A percentile compares a stretch with the other conserved stretches of the same genome.
Evolutionary conservation across 805 yeast species (phyloP).

Genomic region (Metschnikowia drakensbergensis): DNA sequence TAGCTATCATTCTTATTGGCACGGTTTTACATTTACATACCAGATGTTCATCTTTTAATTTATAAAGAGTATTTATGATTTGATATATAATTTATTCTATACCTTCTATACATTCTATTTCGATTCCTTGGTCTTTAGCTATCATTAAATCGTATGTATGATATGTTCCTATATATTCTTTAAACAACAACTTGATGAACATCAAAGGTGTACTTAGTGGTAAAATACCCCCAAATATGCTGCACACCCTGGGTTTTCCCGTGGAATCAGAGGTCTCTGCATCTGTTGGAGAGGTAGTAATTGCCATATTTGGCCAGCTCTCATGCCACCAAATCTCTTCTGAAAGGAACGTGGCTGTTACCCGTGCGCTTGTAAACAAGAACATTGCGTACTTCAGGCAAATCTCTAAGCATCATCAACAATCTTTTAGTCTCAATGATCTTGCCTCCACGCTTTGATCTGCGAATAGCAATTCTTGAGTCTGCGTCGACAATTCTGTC

Average conservation of each 20-base stretch:
- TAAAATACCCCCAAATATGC: constrained; percentile 92
- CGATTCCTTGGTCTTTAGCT: no score
- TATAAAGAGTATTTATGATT: no score
- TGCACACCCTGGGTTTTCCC: constrained; percentile 97
- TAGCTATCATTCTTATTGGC: no score
- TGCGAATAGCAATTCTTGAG: constrained; percentile 76
- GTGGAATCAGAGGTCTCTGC: constrained; percentile 98
- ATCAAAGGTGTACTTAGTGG: constrained; percentile 91
- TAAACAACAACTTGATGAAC: constrained; percentile 80
- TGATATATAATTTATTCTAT: no score
- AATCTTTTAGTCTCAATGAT: constrained; percentile 86
- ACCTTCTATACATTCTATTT: no score
- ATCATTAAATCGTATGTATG: no score
- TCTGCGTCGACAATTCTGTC: constrained; percentile 90
- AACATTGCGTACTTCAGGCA: constrained; percentile 76
- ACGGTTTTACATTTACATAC: no score
- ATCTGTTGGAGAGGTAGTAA: constrained; percentile 79
- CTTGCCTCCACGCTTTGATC: constrained; percentile 97
- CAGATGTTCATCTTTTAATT: no score
- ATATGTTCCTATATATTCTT: no score
- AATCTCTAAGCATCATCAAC: constrained; percentile 88
- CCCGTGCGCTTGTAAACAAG: constrained; percentile 90
- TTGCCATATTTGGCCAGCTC: constrained; percentile 76
- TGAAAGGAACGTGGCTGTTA: constrained; percentile 64
- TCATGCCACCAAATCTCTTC: constrained; percentile 98